Evolutionary conservation across 2,329 filamentous ascomycete genomes (phyloP), one percentile per base, ranked within the genome.

Genomic region (Arthrobotrys entomopaga): DNA sequence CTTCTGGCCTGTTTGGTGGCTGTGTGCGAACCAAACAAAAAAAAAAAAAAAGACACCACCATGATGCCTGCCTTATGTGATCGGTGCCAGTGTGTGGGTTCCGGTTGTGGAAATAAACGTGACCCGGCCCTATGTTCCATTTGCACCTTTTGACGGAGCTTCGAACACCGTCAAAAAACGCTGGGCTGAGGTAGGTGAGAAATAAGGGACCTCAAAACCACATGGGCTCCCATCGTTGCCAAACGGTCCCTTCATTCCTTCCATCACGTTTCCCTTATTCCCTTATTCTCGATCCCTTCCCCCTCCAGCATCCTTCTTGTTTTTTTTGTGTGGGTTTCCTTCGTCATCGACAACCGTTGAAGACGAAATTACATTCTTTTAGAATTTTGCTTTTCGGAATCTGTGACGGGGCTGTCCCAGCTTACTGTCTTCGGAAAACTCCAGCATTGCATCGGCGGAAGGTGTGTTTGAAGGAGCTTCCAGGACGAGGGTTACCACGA

Each of bases 281-380:
- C 65, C 56, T n/a, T 48, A 59, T 65, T 63, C 63, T 64, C 46
- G 19, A 19, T 19, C 29, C 63, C 63, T 34, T 57, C 57, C 59
- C 49, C 46, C 59, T 59, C 46, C 53, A 50, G 60, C 57, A 58
- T 63, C 46, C 46, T 34, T 34, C 7, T 34, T 20, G 20, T 50
- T 73, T 66, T 43, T 58, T n/a, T n/a, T n/a, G n/a, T n/a, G n/a
- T 34, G 29, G 29, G 29, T 63, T 20, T 52, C 26, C 43, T 58
- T 58, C 50, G 57, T 58, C 63, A 54, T 67, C 70, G 58, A 67
- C 63, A 53, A 43, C 64, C 57, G 70, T 67, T 67, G 57, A 50
- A 58, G 63, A 54, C 70, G 58, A 52, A 63, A 63, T 67, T 63
- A 63, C 70, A 74, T 74, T 74, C 70, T 67, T 74, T 74, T 74